phyloP scores from a whole-genome alignment of 2,329 filamentous ascomycete genomes.

The Fusarium hostae region DNA sequence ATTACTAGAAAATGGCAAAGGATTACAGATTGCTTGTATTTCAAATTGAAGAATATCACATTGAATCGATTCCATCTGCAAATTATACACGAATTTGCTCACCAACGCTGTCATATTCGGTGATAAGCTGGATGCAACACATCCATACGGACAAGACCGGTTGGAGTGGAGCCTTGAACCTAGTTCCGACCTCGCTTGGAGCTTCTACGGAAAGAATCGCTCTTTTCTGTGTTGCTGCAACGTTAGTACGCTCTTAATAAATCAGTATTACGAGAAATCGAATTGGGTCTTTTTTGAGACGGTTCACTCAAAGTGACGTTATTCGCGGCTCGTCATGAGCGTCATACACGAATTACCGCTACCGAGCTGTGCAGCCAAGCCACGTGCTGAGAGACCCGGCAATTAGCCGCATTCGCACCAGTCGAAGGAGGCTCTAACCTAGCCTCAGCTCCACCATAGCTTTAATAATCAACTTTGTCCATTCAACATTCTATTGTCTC shows the following conservation, averaged over 20 bases:
- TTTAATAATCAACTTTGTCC: conserved; percentile 19
- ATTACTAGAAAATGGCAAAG: conserved; percentile 2
- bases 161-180: conserved; percentile 37
- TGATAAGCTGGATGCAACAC: conserved; percentile 31
- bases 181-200: conserved; percentile 34
- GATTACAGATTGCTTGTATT: background rate
- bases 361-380: background rate
- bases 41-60: background rate
- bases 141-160: conserved; percentile 30
- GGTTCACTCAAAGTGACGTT: conserved; percentile 1
- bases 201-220: conserved; percentile 37
- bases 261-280: background rate
- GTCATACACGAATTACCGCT: background rate
- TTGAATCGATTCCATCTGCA: background rate
- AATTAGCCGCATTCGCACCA: conserved; percentile 28
- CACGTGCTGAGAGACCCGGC: conserved; percentile 24
- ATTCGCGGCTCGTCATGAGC: background rate
- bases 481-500: conserved; percentile 2
- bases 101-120: conserved; percentile 13
- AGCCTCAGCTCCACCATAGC: conserved; percentile 25
- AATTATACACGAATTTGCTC: conserved; percentile 6
- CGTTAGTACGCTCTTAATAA: background rate
- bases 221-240: background rate
- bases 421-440: background rate
- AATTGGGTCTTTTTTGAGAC: background rate